Evolutionary conservation across 768 basidiomycete genomes (phyloP).

Genomic region (Trametes elegans): DNA sequence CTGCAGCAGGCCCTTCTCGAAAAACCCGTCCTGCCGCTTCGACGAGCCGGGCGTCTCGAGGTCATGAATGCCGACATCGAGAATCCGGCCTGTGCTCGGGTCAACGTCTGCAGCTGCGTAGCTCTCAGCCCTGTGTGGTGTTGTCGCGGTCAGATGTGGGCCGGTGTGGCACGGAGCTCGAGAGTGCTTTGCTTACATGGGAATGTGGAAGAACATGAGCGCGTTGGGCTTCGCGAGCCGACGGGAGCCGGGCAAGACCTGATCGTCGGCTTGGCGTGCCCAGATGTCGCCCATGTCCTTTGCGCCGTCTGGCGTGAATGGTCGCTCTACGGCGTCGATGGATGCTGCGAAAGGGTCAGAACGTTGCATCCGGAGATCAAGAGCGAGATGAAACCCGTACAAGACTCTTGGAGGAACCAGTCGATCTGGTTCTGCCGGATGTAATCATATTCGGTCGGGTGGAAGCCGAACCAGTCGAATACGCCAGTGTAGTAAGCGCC

Average conservation of each 20-base stretch:
- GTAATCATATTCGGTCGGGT: conserved; percentile 82
- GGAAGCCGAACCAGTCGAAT: conserved; percentile 59
- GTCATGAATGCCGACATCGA: conserved; percentile 69
- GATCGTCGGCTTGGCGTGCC: conserved; percentile 54
- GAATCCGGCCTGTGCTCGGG: conserved; percentile 50
- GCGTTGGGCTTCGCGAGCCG: conserved; percentile 91
- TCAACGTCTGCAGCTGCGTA: conserved; percentile 70
- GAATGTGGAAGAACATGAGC: conserved; percentile 98
- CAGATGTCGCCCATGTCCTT: conserved; percentile 69
- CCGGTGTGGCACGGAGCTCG: neutral
- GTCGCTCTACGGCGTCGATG: conserved; percentile 75
- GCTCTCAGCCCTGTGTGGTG: conserved; percentile 59
- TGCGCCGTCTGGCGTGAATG: conserved; percentile 75
- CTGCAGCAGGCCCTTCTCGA: conserved; percentile 73
- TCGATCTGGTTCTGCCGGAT: conserved; percentile 79
- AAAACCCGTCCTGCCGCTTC: conserved; percentile 78
- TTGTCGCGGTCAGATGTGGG: neutral
- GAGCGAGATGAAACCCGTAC: conserved; percentile 28
- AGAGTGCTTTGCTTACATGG: conserved; percentile 72
- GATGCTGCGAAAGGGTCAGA: conserved; percentile 35
- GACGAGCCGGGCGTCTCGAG: conserved; percentile 60
- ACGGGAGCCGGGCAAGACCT: conserved; percentile 51
- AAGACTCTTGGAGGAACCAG: conserved; percentile 86
- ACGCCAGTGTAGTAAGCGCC: conserved; percentile 68
- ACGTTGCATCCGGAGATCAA: neutral